Evolutionary conservation across 331 rosid genomes (phyloP).

Genomic region (Cydonia oblonga): DNA sequence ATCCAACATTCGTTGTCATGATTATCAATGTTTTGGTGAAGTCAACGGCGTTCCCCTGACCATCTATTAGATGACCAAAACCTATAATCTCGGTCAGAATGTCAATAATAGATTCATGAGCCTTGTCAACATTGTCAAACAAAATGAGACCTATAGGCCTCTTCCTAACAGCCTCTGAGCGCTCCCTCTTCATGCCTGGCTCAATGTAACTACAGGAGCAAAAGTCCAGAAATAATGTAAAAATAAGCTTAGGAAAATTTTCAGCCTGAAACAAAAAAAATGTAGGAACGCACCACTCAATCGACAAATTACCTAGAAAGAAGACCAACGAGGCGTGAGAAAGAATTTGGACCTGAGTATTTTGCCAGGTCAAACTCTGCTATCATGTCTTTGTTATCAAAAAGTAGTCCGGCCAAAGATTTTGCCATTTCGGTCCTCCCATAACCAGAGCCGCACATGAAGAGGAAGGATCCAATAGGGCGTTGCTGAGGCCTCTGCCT

Average conservation of each 20-base stretch:
- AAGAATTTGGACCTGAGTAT: conserved; percentile 9
- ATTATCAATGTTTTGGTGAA: conserved; percentile 5
- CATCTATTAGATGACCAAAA: conserved; percentile 9
- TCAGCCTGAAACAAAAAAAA: background rate
- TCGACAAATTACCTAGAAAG: conserved; percentile 3
- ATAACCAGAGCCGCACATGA: conserved; percentile 14
- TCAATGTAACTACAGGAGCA: conserved; percentile 4
- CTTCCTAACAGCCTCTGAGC: conserved; percentile 7
- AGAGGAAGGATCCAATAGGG: conserved; percentile 18
- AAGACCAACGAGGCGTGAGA: background rate
- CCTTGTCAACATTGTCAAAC: conserved; percentile 19
- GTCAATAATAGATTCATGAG: background rate
- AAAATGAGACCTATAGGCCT: conserved; percentile 14
- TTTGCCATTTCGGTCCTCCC: conserved; percentile 15
- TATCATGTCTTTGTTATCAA: conserved; percentile 9
- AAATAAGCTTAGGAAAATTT: background rate
- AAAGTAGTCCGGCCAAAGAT: conserved; percentile 3
- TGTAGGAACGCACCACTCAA: background rate
- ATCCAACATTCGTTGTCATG: conserved; percentile 13
- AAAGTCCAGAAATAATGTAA: background rate
- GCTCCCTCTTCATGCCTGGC: conserved; percentile 4
- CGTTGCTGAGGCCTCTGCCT: conserved; percentile 8
- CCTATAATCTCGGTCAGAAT: conserved; percentile 7
- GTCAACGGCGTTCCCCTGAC: conserved; percentile 7
- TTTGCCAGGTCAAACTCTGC: conserved; percentile 10